Conservation (phyloP, 2,329 filamentous ascomycete genomes). For the Xylariales sp. region DNA sequence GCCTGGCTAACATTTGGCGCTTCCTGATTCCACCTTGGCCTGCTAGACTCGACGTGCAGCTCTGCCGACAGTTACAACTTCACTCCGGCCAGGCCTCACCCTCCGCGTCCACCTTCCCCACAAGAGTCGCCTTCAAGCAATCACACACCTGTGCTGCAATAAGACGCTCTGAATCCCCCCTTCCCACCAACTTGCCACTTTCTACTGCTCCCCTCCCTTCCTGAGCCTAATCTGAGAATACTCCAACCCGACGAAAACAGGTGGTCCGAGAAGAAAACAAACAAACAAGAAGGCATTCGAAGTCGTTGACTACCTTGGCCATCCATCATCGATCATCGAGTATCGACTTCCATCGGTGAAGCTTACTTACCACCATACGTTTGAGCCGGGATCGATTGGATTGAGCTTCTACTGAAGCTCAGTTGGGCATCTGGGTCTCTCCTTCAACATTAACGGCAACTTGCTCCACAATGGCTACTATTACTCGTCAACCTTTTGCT, state of each 20-base stretch:
- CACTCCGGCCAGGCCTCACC: slow-evolving; percentile 17
- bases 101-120: slow-evolving; percentile 22
- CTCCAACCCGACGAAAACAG: not conserved
- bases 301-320: not conserved
- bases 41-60: slow-evolving; percentile 24
- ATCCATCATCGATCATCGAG: not conserved
- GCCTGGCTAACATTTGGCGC: slow-evolving; percentile 20
- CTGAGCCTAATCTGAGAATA: slow-evolving; percentile 11
- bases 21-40: slow-evolving; percentile 18
- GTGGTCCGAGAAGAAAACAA: not conserved
- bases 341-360: too few relatives aligned
- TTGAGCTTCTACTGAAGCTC: not conserved
- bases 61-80: slow-evolving; percentile 19
- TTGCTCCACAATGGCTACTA: slow-evolving; percentile 45
- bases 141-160: slow-evolving; percentile 19
- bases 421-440: slow-evolving; percentile 10
- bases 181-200: slow-evolving; percentile 24
- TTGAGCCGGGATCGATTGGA: not conserved
- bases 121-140: slow-evolving; percentile 2
- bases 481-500: slow-evolving; percentile 69
- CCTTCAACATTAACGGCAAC: slow-evolving; percentile 12
- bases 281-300: slow-evolving; percentile 1
- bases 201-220: slow-evolving; percentile 17
- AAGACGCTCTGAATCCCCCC: slow-evolving; percentile 27
- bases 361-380: not conserved